Evolutionary conservation across 192 early-diverging fungal species (phyloP).

Genomic region (Lunasporangiospora selenospora): DNA sequence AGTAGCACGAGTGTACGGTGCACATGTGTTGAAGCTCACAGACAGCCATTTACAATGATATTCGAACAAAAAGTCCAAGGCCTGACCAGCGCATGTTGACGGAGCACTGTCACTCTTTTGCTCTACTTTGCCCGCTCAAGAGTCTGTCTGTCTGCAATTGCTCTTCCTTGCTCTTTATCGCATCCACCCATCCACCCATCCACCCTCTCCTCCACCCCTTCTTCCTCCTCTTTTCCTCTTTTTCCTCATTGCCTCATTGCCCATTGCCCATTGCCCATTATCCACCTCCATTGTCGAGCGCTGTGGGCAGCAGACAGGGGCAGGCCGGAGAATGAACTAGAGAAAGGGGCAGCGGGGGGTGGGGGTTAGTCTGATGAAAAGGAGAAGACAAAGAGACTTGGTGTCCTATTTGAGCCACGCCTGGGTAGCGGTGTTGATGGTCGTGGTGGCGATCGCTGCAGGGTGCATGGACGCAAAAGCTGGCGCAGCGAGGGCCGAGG

Average conservation of each 20-base stretch:
- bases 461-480: no score
- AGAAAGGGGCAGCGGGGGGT: neutral
- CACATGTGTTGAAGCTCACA: no score
- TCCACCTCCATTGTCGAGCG: neutral
- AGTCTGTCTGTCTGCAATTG: neutral
- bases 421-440: no score
- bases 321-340: neutral
- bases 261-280: neutral
- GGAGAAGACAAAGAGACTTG: neutral
- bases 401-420: no score
- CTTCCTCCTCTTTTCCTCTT: neutral
- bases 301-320: neutral
- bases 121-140: neutral
- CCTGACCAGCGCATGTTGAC: neutral
- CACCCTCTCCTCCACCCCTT: no score
- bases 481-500: no score
- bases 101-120: neutral
- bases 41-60: no score
- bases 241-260: neutral
- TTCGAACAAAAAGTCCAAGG: no score
- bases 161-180: neutral
- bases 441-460: no score
- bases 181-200: neutral
- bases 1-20: no score
- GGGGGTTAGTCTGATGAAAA: neutral